Evolutionary conservation across 495 filamentous ascomycete genomes (phyloP), one percentile per base, ranked within the genome.

Genomic region (Tuber borchii): DNA sequence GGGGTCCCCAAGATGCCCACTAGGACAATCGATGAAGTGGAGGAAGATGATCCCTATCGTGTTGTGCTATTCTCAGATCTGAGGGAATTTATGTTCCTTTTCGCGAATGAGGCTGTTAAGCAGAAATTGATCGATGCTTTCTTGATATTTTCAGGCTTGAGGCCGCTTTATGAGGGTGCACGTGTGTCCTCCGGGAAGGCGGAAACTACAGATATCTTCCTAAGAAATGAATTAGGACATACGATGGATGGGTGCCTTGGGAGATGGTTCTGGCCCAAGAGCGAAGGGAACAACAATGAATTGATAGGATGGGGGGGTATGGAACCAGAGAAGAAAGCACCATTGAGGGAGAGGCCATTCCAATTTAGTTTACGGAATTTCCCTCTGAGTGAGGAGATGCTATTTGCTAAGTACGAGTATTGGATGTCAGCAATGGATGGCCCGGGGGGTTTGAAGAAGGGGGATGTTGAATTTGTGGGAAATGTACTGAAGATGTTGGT

Each of bases 61-160:
- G 88, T 94, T 6, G 86, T 97, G 69, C 87, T 97, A 74, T 92
- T 90, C 75, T 90, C 90, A 17, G 95, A 98, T 83, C 85, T 97
- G 20, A 83, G 88, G 77, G 85, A 88, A 1, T 86, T 90, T 69
- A 76, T 97, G 44, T 82, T 89, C n/a, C 84, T 85, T 73, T 85
- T 92, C 61, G 87, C 87, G 16, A 46, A 71, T 1, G 75, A 83
- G 1, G 71, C 83, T 14, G 79, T 88, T 0, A 85, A 80, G n/a
- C 69, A 82, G 16, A 83, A 84, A 74, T 75, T 95, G 19, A 51
- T 94, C 42, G 87, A 93, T 78, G 87, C 87, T 22, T 93, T 93
- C 77, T 83, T 94, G 9, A 84, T 88, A 61, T 95, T 94, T 80
- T 92, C 88, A 78, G 86, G 87, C 44, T 84, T 95, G 16, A 91